Conservation (phyloP, 768 basidiomycete genomes). For the Pisolithus marmoratus region DNA sequence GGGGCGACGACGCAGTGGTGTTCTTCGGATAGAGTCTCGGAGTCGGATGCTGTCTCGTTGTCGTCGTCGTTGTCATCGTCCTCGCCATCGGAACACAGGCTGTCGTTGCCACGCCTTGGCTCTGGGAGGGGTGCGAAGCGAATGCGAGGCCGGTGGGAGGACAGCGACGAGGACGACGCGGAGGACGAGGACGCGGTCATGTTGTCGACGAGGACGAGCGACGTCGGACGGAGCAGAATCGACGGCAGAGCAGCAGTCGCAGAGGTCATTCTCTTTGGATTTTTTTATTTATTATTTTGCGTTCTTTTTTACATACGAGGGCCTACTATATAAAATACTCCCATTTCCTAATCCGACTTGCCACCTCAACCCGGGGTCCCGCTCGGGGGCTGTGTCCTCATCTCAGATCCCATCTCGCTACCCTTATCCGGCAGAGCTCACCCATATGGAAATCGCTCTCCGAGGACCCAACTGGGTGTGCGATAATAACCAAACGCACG, state of each 20-base stretch:
- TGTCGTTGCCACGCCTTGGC: conserved; percentile 50
- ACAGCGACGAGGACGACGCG: not conserved
- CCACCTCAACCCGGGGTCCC: no score
- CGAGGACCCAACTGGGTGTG: no score
- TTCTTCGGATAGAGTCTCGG: conserved; percentile 5
- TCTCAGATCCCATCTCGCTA: no score
- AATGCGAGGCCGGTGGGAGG: conserved; percentile 33
- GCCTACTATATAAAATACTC: no score
- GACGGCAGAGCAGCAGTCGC: conserved; percentile 11
- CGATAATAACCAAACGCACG: no score
- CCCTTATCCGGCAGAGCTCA: no score
- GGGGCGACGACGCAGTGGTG: conserved; percentile 2
- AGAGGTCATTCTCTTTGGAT: conserved; percentile 16
- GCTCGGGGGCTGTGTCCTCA: no score
- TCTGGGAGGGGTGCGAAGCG: conserved; percentile 86
- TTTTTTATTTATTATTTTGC: no score
- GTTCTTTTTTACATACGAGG: no score
- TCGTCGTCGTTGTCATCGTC: conserved; percentile 25
- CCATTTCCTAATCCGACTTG: no score
- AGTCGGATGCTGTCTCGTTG: not conserved
- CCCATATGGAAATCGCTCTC: no score
- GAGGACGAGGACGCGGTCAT: not conserved
- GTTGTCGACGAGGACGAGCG: not conserved
- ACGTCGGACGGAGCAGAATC: conserved; percentile 7
- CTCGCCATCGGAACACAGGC: conserved; percentile 15